These are phyloP conservation scores for Alternaria sp. DNA, from an alignment of 2,329 filamentous ascomycete genomes.

Conservation along the genomic window DNA sequence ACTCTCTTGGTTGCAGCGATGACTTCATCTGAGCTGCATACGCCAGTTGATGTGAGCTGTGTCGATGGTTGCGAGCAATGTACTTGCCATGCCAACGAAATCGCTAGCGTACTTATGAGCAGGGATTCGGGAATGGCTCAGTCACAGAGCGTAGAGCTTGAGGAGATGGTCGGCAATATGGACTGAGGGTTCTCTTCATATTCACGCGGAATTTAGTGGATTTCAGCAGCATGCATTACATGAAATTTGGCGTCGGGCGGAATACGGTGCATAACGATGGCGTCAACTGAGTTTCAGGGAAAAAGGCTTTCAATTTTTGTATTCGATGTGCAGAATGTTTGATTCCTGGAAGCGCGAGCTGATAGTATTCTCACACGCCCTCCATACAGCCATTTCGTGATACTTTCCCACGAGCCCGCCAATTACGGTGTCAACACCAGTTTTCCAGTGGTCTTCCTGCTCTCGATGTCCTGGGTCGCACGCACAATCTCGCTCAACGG, in stretches of 20 bases:
- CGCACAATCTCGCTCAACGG: slow-evolving; percentile 72
- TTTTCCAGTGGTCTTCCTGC: slow-evolving; percentile 84
- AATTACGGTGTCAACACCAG: slow-evolving; percentile 70
- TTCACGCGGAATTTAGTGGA: not conserved
- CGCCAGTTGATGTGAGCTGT: not conserved
- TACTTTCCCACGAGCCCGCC: not conserved
- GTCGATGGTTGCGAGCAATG: slow-evolving; percentile 2
- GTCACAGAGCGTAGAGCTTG: slow-evolving; percentile 7
- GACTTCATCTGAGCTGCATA: not conserved
- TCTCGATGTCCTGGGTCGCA: slow-evolving; percentile 78
- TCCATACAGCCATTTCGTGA: not conserved
- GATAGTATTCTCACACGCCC: not conserved
- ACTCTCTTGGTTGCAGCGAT: not conserved
- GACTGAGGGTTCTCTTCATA: not conserved
- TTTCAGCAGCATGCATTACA: not conserved
- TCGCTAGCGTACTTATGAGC: slow-evolving; percentile 12
- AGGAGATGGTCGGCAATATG: not conserved
- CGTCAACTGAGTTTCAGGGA: not conserved
- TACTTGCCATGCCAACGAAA: slow-evolving; percentile 9
- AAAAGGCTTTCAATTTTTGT: not conserved
- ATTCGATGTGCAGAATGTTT: not conserved
- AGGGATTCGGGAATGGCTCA: slow-evolving; percentile 19
- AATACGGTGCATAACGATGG: not conserved
- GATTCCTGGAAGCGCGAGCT: not conserved
- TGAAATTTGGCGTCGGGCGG: not conserved